Percentiles rank a stretch among this genome's conserved stretches.
These are phyloP conservation scores for Arctium lappa DNA, from an alignment of 129 eudicot species.

Conservation along the genomic window DNA sequence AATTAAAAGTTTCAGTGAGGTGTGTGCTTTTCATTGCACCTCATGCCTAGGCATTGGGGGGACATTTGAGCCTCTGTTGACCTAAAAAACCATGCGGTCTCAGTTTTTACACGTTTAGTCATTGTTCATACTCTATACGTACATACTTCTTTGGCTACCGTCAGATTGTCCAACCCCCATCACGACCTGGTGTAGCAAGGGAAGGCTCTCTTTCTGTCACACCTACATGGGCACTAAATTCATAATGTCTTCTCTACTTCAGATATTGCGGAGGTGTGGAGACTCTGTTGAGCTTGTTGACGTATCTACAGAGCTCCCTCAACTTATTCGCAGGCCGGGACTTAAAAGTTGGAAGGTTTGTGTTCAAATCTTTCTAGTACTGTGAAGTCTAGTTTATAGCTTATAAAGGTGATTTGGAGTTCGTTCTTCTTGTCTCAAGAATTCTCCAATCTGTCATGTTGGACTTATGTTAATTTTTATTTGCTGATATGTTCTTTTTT, in stretches of 20 bases:
- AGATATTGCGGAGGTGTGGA: conserved; percentile 85
- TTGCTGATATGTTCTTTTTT: background rate
- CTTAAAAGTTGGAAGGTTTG: conserved; percentile 94
- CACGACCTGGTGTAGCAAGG: background rate
- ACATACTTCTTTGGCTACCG: background rate
- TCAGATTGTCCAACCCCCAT: background rate
- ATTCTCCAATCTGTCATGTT: background rate
- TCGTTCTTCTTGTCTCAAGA: background rate
- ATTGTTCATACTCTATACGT: background rate
- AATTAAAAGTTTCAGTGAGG: background rate
- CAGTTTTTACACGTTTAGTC: background rate
- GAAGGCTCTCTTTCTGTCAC: background rate
- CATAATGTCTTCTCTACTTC: conserved; percentile 18
- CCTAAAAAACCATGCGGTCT: background rate
- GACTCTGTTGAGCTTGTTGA: conserved; percentile 87
- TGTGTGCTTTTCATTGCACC: background rate
- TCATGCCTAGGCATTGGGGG: background rate
- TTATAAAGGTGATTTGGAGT: background rate
- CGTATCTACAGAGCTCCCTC: conserved; percentile 84
- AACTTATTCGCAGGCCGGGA: conserved; percentile 92
- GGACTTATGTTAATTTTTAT: background rate
- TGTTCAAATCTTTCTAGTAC: background rate
- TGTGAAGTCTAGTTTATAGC: background rate
- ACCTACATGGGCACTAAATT: background rate
- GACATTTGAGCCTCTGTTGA: background rate